phyloP scores from a whole-genome alignment of 2,329 filamentous ascomycete species.

The Phialophora chinensis region DNA sequence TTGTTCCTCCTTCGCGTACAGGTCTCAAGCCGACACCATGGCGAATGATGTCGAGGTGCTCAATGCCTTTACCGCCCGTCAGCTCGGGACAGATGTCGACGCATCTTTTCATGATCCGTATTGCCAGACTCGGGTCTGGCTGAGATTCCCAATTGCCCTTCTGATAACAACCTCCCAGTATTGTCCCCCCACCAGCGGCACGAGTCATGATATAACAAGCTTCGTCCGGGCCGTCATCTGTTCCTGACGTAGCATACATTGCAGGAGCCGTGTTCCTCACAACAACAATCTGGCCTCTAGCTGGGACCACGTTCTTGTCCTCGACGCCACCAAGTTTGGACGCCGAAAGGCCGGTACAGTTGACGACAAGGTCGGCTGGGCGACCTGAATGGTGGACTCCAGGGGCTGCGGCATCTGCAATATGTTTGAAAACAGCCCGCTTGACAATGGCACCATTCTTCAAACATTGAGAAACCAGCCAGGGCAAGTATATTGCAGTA shows the following conservation, averaged over 20 bases:
- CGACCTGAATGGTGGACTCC: constrained; percentile 63
- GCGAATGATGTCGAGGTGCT: constrained; percentile 74
- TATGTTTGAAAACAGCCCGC: constrained; percentile 69
- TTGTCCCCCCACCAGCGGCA: constrained; percentile 76
- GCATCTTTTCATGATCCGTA: constrained; percentile 81
- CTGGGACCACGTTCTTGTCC: constrained; percentile 75
- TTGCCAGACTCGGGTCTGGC: constrained; percentile 78
- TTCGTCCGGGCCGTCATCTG: constrained; percentile 75
- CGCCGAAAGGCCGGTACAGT: constrained; percentile 81
- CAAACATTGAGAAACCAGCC: constrained; percentile 80
- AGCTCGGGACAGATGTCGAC: constrained; percentile 69
- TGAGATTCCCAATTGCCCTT: constrained; percentile 78
- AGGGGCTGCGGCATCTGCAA: constrained; percentile 72
- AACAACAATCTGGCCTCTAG: constrained; percentile 81
- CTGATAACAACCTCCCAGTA: constrained; percentile 86
- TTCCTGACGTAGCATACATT: constrained; percentile 74
- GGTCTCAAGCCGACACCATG: constrained; percentile 85
- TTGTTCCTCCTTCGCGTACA: constrained; percentile 72
- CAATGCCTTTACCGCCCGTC: constrained; percentile 69
- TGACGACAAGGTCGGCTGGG: constrained; percentile 73
- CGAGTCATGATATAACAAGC: constrained; percentile 82
- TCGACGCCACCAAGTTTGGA: constrained; percentile 79
- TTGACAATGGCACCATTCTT: constrained; percentile 72
- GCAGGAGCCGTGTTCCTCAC: constrained; percentile 77
- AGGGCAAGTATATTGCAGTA: constrained; percentile 83